Evolutionary conservation across 139 green algal genomes (phyloP), one percentile per base, ranked within the genome.

Genomic region (Ettlia oleoabundans): DNA sequence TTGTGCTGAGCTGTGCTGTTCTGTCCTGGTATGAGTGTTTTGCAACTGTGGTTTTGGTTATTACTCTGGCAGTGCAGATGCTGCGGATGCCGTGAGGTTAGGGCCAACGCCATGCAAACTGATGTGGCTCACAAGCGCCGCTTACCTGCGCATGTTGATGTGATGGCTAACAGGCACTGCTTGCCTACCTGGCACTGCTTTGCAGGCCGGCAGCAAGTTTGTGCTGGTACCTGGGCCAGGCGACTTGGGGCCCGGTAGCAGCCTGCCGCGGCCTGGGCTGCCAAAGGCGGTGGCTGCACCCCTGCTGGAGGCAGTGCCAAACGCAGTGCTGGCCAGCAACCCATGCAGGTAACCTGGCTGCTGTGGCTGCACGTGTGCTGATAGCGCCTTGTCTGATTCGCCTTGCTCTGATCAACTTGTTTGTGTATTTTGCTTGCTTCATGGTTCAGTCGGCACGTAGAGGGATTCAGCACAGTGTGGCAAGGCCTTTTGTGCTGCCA

Each of bases 181-280:
- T 33, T 40, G 38, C 8, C 22, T 74, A 0, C 0, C 35, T 26
- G 0, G 43, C 32, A 30, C 41, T 32, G 21, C 37, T 28, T 41
- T 67, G 64, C 85, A 93, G 84, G 84, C 90, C 8, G 70, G 86
- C 38, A 93, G 82, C 72, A 89, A 85, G 22, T 95, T 96, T 71
- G 86, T 98, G 43, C 93, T 98, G 77, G 86, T 98, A 35, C 95
- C 95, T 0, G 95, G 95, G 1, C 94, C 94, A 0, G 85, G 90
- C 35, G 95, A 98, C 80, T 83, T 94, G 1, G 91, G 93, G 5
- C 86, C 90, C 1, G 87, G 75, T 1, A 28, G 52, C 35, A 84
- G 94, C 32, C 85, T 98, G 70, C 95, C 95, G 4, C 92, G 92
- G 68, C 92, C 93, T 18, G 78, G 89, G 1, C 88, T 98, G 74